These are phyloP conservation scores for Xylariaceae sp. DNA, from an alignment of 2,329 filamentous ascomycete species.

Conservation along the genomic window DNA sequence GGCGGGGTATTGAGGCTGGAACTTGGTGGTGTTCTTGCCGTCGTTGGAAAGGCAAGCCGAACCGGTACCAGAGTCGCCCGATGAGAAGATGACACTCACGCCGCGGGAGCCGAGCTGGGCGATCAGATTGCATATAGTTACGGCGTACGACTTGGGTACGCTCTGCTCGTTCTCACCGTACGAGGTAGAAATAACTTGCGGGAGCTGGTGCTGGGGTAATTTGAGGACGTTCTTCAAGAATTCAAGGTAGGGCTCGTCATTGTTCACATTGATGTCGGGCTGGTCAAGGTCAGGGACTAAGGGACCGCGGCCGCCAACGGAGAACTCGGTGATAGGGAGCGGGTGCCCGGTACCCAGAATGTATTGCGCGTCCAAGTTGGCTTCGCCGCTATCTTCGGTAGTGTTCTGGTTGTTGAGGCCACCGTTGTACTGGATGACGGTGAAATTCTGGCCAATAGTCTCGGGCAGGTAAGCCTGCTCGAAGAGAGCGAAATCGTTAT, in stretches of 20 bases:
- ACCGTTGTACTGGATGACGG: slow-evolving; percentile 26
- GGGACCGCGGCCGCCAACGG: slow-evolving; percentile 29
- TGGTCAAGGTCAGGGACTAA: slow-evolving; percentile 31
- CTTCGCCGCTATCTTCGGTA: slow-evolving; percentile 27
- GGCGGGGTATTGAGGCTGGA: slow-evolving; percentile 59
- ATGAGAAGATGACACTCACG: slow-evolving; percentile 66
- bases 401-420: slow-evolving; percentile 29
- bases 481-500: slow-evolving; percentile 25
- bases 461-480: slow-evolving; percentile 27
- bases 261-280: slow-evolving; percentile 46
- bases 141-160: slow-evolving; percentile 64
- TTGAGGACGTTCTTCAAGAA: slow-evolving; percentile 65
- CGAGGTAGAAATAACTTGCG: slow-evolving; percentile 67
- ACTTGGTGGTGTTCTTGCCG: slow-evolving; percentile 57
- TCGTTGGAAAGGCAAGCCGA: slow-evolving; percentile 58
- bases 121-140: slow-evolving; percentile 65
- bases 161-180: slow-evolving; percentile 74
- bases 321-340: slow-evolving; percentile 32
- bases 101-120: slow-evolving; percentile 69
- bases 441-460: slow-evolving; percentile 27
- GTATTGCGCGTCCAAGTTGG: slow-evolving; percentile 32
- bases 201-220: slow-evolving; percentile 58
- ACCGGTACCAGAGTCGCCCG: slow-evolving; percentile 65
- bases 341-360: slow-evolving; percentile 28
- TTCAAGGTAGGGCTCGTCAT: slow-evolving; percentile 73